Evolutionary conservation across 179 eudicot species (phyloP), one percentile per base, ranked within the genome.

Genomic region (Silene coronaria): DNA sequence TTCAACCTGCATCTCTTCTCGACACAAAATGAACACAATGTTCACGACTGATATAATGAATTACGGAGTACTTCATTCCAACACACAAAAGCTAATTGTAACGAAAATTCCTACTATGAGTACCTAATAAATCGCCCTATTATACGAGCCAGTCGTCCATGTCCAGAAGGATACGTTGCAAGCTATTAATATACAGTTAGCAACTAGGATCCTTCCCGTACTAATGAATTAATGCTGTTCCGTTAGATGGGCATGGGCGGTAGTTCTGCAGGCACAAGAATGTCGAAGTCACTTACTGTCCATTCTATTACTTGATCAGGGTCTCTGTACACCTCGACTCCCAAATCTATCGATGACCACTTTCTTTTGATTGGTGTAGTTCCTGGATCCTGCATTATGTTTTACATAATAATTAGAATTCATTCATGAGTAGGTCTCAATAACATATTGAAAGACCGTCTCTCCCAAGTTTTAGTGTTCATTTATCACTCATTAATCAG

Each of bases 251-350:
- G 51, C 51, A 45, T 45, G 51, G 51, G 59, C 48, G 48, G 27
- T 22, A 28, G 2, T 6, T 45, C 51, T 0, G 5, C 13, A 12
- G 75, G 78, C 1, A 69, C 66, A 63, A 80, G 30, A 67, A 90
- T 85, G 81, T 90, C 84, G 38, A 89, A 90, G 81, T 90, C 87
- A 45, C 85, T 84, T 6, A 90, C 81, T 1, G 92, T 86, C 93
- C 92, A 90, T 78, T 90, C 90, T 38, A 79, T 85, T 42, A 85
- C 83, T 79, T 76, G 84, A 80, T 78, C 63, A 3, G 84, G 77
- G 63, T 84, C 86, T 72, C 77, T 81, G 21, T 57, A 89, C 27
- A 89, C 85, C 75, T 90, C 92, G 30, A 87, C 82, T 10, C 96
- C 96, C 76, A 90, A 26, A 67, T 89, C 87, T 11, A 87, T 51